Evolutionary conservation across 495 filamentous ascomycete genomes (phyloP), one percentile per base, ranked within the genome.

Genomic region (Pyrenula massariospora): DNA sequence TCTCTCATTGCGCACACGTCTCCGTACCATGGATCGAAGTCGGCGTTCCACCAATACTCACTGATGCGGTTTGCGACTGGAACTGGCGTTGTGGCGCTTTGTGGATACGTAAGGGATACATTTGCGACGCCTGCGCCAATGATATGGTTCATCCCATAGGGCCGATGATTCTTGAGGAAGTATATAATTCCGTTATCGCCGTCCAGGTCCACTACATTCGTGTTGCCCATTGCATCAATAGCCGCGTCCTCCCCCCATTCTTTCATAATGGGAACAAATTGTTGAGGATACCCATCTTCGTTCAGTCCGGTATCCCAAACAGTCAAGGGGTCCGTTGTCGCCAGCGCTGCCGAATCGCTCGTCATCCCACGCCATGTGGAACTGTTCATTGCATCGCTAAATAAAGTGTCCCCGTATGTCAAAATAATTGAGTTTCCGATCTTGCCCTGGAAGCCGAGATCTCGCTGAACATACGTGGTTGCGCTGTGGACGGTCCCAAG

Each of bases 131-230:
- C 50, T 8, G 50, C 50, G 22, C 50, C 50, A 10, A 52, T 24
- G 8, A 52, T 8, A 24, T 52, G 50, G 50, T 52, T 52, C 19
- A 21, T 19, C 10, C 19, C 8, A 19, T 24, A 5, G 8, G 50
- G 50, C n/a, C 50, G 50, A 52, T 52, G 50, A 52, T 52, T 52
- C 50, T 52, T 52, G 19, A 52, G 22, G 50, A 52, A 52, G 22
- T 52, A 52, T 5, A 52, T 10, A 10, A 52, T 52, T 20, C 50
- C 50, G 10, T 52, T 52, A 19, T 24, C 50, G 8, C 8, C 8
- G 8, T 5, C 5, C 8, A 24, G n/a, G 5, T 52, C 50, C 22
- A 52, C 50, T 19, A 52, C 50, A 52, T 52, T 52, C 10, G 50
- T 52, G 8, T 8, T 20, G 50, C 50, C 50, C 50, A 52, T 52